Conservation (phyloP, 495 filamentous ascomycete genomes). For the Neurospora cerealis region DNA sequence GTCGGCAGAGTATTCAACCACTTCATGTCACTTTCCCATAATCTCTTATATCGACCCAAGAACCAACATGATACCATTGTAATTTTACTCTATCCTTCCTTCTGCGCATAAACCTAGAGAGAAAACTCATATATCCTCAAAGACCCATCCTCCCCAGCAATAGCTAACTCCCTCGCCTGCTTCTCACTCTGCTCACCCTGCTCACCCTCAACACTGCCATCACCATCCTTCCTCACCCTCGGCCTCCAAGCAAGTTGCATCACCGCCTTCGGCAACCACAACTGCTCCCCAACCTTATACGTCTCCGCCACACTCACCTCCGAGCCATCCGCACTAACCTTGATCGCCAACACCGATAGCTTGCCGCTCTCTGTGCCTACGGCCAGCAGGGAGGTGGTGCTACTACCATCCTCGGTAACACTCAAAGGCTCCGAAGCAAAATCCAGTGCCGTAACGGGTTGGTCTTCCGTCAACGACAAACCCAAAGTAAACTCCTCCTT, state of each 20-base stretch:
- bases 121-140: slow-evolving; percentile 59
- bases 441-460: slow-evolving; percentile 68
- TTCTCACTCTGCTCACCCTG: background rate
- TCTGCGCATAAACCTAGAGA: background rate
- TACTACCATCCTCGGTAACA: slow-evolving; percentile 22
- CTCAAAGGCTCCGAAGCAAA: slow-evolving; percentile 35
- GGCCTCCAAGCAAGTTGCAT: slow-evolving; percentile 73
- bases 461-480: slow-evolving; percentile 16
- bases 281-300: slow-evolving; percentile 31
- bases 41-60: background rate
- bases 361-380: slow-evolving; percentile 55
- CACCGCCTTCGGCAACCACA: slow-evolving; percentile 61
- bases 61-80: background rate
- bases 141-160: slow-evolving; percentile 77
- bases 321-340: slow-evolving; percentile 18
- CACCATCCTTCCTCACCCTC: slow-evolving; percentile 4
- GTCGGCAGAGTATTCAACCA: background rate
- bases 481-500: slow-evolving; percentile 22
- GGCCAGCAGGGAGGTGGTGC: slow-evolving; percentile 43
- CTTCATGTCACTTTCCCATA: background rate
- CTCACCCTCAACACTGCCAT: background rate
- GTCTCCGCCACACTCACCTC: slow-evolving; percentile 35
- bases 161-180: slow-evolving; percentile 49
- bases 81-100: background rate
- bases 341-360: slow-evolving; percentile 34